Conservation (phyloP, 2,329 filamentous ascomycete genomes). For the Apiospora phragmitis region DNA sequence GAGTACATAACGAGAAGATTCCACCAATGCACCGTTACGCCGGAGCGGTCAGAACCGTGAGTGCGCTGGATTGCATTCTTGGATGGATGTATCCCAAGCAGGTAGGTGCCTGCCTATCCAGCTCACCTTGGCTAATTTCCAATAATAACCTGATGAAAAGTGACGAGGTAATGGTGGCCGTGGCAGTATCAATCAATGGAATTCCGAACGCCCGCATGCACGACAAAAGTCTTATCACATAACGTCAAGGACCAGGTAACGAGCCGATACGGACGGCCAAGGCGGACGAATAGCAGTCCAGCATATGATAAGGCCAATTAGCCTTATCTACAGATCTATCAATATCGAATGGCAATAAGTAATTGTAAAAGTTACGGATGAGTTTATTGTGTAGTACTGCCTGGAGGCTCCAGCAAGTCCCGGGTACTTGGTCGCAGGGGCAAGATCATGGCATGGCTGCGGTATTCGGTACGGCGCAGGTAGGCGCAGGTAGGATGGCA, state of each 20-base stretch:
- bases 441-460: not conserved
- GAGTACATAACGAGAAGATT: not conserved
- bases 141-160: not conserved
- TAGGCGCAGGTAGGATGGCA: not conserved
- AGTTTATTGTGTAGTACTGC: not conserved
- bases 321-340: constrained; percentile 10
- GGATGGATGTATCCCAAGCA: not conserved
- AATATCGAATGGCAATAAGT: constrained; percentile 8
- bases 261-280: not conserved
- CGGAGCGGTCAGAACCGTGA: not conserved
- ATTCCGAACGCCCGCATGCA: not conserved
- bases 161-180: no score
- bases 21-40: not conserved
- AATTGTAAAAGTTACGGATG: constrained; percentile 12
- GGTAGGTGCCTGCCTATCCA: not conserved
- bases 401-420: constrained; percentile 6
- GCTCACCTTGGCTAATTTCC: not conserved
- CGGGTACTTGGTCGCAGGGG: not conserved
- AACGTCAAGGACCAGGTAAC: constrained; percentile 10
- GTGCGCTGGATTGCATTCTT: not conserved
- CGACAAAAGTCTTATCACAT: constrained; percentile 8
- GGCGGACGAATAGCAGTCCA: not conserved
- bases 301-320: constrained; percentile 8
- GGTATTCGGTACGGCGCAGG: not conserved
- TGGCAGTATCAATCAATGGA: not conserved